These are phyloP conservation scores for Lepiota brunneoincarnata DNA, from an alignment of 768 basidiomycete species.

Conservation along the genomic window DNA sequence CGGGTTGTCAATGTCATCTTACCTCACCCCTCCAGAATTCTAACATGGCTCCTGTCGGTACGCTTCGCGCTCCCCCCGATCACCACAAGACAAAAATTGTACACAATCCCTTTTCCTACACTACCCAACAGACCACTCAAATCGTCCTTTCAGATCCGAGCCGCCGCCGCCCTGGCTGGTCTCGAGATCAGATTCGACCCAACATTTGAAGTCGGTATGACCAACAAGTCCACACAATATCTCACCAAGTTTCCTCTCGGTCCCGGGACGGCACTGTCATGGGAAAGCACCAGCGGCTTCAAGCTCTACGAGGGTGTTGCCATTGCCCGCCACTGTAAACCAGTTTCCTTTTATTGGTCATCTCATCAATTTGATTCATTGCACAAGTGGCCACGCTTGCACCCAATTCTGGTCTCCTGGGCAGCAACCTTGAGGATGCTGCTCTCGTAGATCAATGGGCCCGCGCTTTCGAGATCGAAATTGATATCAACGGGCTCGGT, in stretches of 20 bases:
- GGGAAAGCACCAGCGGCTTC: conserved; percentile 76
- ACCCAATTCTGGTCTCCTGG: conserved; percentile 78
- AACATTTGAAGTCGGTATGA: conserved; percentile 55
- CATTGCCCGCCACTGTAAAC: conserved; percentile 90
- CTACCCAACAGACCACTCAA: neutral
- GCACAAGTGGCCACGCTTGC: conserved; percentile 69
- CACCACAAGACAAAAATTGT: conserved; percentile 18
- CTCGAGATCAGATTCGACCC: conserved; percentile 53
- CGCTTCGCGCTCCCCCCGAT: conserved; percentile 10
- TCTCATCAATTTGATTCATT: conserved; percentile 26
- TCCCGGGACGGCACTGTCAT: conserved; percentile 84
- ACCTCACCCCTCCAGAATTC: neutral
- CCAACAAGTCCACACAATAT: conserved; percentile 72
- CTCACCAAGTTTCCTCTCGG: conserved; percentile 71
- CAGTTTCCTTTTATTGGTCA: conserved; percentile 22
- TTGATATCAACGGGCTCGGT: conserved; percentile 36
- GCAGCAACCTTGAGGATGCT: conserved; percentile 56
- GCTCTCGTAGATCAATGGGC: conserved; percentile 87
- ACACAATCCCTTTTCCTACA: neutral
- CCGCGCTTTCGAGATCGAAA: conserved; percentile 69
- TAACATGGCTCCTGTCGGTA: conserved; percentile 17
- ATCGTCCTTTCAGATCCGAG: conserved; percentile 37
- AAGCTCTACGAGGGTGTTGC: conserved; percentile 73
- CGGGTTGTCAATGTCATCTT: too few relatives aligned
- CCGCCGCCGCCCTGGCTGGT: conserved; percentile 58